These are phyloP conservation scores for Teunomyces gatunensis DNA, from an alignment of 805 yeast species.

Conservation along the genomic window DNA sequence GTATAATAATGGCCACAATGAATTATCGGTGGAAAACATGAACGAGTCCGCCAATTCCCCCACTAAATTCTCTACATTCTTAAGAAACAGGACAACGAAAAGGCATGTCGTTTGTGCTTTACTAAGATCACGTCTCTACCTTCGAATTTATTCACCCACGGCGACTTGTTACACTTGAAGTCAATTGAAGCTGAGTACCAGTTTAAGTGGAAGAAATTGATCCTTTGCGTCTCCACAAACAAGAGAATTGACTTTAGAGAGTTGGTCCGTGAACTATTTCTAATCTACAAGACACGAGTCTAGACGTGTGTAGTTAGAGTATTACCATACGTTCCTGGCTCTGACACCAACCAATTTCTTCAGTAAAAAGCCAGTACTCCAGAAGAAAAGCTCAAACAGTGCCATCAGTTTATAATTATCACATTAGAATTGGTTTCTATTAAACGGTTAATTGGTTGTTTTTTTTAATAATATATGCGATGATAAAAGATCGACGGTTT, in stretches of 20 bases:
- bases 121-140: constrained; percentile 40
- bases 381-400: not conserved
- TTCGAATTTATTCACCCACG: constrained; percentile 5
- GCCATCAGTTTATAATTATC: not conserved
- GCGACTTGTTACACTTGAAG: constrained; percentile 47
- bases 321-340: constrained; percentile 22
- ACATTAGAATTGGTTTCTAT: not conserved
- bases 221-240: constrained; percentile 53
- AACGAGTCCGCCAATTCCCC: constrained; percentile 12
- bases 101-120: constrained; percentile 61
- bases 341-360: not conserved
- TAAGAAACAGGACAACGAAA: constrained; percentile 64
- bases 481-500: not conserved
- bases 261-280: constrained; percentile 68
- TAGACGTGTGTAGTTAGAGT: constrained; percentile 76
- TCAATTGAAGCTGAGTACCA: constrained; percentile 78
- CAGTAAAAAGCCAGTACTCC: not conserved
- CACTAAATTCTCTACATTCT: constrained; percentile 47
- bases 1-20: constrained; percentile 38
- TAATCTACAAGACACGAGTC: constrained; percentile 73
- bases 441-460: not conserved
- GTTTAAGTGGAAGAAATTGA: constrained; percentile 74
- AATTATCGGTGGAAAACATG: constrained; percentile 23
- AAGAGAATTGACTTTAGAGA: constrained; percentile 73
- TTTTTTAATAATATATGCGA: not conserved